Percentiles rank a stretch among this genome's conserved stretches.
phyloP scores from a whole-genome alignment of 371 early-diverging fungal genomes.

The Mortierella sp. region DNA sequence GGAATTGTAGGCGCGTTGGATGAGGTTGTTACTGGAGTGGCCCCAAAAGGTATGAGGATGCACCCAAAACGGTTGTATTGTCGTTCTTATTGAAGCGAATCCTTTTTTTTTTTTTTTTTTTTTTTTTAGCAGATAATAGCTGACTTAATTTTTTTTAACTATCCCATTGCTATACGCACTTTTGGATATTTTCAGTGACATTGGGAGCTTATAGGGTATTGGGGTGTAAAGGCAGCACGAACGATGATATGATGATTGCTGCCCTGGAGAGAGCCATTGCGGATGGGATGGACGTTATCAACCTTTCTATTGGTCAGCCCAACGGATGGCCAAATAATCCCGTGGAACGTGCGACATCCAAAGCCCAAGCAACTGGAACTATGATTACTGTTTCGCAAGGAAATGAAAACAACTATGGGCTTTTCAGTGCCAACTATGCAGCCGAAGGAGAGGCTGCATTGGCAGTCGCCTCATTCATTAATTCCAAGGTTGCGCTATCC shows the following conservation, averaged over 20 bases:
- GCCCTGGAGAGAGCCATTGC: slow-evolving; percentile 76
- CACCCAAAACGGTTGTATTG: too few species aligned
- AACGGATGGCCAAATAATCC: slow-evolving; percentile 33
- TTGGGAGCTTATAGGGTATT: slow-evolving; percentile 43
- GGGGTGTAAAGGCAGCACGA: slow-evolving; percentile 57
- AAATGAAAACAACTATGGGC: slow-evolving; percentile 27
- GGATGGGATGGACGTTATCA: slow-evolving; percentile 75
- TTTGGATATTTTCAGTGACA: slow-evolving; percentile 9
- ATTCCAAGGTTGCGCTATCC: slow-evolving; percentile 13
- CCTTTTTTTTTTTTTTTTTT: neutral
- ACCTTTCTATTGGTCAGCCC: slow-evolving; percentile 65
- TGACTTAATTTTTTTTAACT: too few species aligned
- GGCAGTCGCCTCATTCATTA: slow-evolving; percentile 37
- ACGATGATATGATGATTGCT: slow-evolving; percentile 75
- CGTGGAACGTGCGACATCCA: slow-evolving; percentile 14
- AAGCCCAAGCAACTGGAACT: slow-evolving; percentile 3
- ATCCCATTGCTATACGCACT: too few species aligned
- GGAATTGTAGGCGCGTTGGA: slow-evolving; percentile 49
- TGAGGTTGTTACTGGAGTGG: slow-evolving; percentile 32
- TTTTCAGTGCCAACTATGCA: slow-evolving; percentile 39
- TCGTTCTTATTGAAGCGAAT: neutral
- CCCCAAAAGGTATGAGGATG: slow-evolving; percentile 37
- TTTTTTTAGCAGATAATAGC: too few species aligned
- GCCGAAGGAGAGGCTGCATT: slow-evolving; percentile 10
- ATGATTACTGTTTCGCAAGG: slow-evolving; percentile 35